Conservation (phyloP, 2,329 filamentous ascomycete species). For the Aspergillus sp. region DNA sequence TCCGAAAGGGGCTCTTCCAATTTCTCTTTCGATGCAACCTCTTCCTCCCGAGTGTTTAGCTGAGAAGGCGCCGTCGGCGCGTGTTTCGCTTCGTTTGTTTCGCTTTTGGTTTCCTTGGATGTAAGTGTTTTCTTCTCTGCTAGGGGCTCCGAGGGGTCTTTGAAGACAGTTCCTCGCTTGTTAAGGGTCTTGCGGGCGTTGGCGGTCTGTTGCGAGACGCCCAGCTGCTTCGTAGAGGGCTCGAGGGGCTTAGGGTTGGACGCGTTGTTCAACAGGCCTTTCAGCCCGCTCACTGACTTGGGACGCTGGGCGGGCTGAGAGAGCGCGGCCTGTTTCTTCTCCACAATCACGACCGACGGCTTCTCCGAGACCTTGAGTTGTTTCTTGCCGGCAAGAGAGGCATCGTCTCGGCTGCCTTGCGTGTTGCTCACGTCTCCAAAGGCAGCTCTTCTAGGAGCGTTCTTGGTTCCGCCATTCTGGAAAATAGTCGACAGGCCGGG, state of each 20-base stretch:
- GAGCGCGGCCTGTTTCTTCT: constrained; percentile 49
- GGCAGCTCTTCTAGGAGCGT: constrained; percentile 70
- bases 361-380: constrained; percentile 35
- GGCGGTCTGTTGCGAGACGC: constrained; percentile 31
- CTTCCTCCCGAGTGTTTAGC: constrained; percentile 13
- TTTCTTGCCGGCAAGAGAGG: constrained; percentile 49
- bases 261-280: constrained; percentile 37
- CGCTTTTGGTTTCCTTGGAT: constrained; percentile 31
- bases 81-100: constrained; percentile 23
- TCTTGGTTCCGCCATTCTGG: constrained; percentile 59
- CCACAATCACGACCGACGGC: constrained; percentile 23
- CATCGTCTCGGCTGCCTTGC: constrained; percentile 56
- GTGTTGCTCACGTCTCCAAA: constrained; percentile 83
- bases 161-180: constrained; percentile 58
- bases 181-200: constrained; percentile 48
- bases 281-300: constrained; percentile 41
- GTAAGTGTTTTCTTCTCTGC: constrained; percentile 28
- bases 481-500: constrained; percentile 58
- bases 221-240: constrained; percentile 32
- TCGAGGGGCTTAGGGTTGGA: constrained; percentile 33
- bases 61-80: constrained; percentile 14
- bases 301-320: constrained; percentile 64
- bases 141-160: constrained; percentile 46
- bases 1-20: constrained; percentile 13
- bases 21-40: constrained; percentile 6